Evolutionary conservation across 2,329 filamentous ascomycete species (phyloP).

Genomic region (Neobulgaria alba): DNA sequence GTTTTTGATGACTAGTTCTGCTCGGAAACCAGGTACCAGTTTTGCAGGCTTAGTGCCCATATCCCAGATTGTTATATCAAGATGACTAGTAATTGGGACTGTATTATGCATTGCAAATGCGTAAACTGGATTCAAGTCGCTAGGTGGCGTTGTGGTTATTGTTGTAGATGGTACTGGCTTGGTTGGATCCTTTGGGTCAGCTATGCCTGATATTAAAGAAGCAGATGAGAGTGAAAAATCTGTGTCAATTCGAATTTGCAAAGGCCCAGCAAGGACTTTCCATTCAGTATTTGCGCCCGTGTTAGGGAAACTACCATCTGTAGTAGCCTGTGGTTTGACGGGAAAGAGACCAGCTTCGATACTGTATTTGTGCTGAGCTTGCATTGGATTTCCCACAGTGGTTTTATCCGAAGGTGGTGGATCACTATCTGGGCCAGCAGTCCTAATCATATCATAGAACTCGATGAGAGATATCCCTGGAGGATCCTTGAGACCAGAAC

Average conservation of each 20-base stretch:
- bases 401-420: conserved; percentile 1
- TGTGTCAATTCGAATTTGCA: conserved; percentile 2
- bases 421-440: not conserved
- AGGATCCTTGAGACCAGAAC: not conserved
- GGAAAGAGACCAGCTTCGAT: conserved; percentile 6
- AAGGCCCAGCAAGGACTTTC: conserved; percentile 1
- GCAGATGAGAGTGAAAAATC: conserved; percentile 1
- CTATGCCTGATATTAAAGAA: not conserved
- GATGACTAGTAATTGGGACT: too few relatives aligned
- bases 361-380: conserved; percentile 3
- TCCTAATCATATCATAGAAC: conserved; percentile 1
- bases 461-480: not conserved
- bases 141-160: not conserved
- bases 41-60: not conserved
- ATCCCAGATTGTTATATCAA: too few relatives aligned
- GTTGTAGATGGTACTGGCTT: not conserved
- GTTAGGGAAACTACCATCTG: not conserved
- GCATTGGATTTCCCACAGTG: not conserved
- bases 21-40: not conserved
- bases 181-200: not conserved
- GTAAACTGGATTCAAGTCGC: not conserved
- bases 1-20: not conserved
- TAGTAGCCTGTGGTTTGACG: not conserved
- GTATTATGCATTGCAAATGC: not conserved
- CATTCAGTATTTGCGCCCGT: conserved; percentile 1